Conservation (phyloP, 768 basidiomycete species). For the Podaxis sp. region DNA sequence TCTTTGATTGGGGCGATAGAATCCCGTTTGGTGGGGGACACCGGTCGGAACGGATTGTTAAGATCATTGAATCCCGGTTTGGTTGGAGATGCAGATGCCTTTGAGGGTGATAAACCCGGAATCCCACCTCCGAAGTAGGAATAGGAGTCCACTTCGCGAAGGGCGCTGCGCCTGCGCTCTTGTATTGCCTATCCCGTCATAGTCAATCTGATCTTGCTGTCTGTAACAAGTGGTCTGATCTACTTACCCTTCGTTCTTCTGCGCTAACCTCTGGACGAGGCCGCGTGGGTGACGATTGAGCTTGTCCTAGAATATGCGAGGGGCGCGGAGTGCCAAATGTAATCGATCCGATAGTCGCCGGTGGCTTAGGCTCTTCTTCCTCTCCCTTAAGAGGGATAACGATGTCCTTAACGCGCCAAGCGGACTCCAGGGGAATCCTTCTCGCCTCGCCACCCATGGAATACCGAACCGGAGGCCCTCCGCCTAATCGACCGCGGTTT, state of each 20-base stretch:
- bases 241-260: constrained; percentile 41
- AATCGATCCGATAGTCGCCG: constrained; percentile 1
- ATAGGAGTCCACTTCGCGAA: constrained; percentile 38
- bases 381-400: constrained; percentile 31
- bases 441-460: constrained; percentile 47
- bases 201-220: background rate
- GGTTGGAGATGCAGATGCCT: constrained; percentile 16
- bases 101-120: constrained; percentile 44
- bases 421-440: constrained; percentile 42
- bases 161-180: constrained; percentile 57
- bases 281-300: constrained; percentile 14
- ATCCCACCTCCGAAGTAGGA: constrained; percentile 49
- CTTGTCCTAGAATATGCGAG: background rate
- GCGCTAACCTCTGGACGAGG: constrained; percentile 27
- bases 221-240: background rate
- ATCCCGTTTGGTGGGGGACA: constrained; percentile 4
- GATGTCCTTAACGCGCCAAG: constrained; percentile 56
- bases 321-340: background rate
- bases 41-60: constrained; percentile 13
- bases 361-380: constrained; percentile 3
- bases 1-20: constrained; percentile 12
- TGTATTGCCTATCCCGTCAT: constrained; percentile 45
- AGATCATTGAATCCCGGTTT: constrained; percentile 10
- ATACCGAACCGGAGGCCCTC: constrained; percentile 21
- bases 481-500: constrained; percentile 10